phyloP scores from a whole-genome alignment of 1,139 yeast species.

The Yamadazyma dendronema region DNA sequence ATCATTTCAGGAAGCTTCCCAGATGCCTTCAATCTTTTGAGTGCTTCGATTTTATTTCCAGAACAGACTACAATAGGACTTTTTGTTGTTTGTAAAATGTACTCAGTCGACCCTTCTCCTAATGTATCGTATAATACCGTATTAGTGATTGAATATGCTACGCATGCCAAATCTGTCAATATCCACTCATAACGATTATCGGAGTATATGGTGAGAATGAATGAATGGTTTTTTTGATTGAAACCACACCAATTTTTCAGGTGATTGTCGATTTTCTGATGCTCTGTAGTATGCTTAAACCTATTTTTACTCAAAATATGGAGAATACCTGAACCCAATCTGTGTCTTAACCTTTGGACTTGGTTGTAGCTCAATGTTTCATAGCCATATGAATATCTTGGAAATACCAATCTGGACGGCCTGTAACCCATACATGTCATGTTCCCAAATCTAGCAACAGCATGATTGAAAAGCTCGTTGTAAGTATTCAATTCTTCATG shows the following conservation, averaged over 20 bases:
- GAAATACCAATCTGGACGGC: constrained; percentile 10
- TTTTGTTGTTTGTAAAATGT: constrained; percentile 27
- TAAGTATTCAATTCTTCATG: constrained; percentile 29
- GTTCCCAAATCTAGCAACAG: constrained; percentile 20
- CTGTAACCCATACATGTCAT: constrained; percentile 31
- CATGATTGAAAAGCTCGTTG: constrained; percentile 24
- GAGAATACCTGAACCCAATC: constrained; percentile 32
- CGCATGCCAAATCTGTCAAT: constrained; percentile 35
- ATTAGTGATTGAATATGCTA: constrained; percentile 31
- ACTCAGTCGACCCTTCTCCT: constrained; percentile 27
- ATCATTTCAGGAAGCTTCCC: constrained; percentile 19
- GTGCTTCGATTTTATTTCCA: constrained; percentile 24
- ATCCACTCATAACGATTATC: constrained; percentile 36
- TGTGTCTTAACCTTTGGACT: constrained; percentile 16
- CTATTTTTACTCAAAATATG: constrained; percentile 21
- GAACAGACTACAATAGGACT: constrained; percentile 33
- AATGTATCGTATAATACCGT: constrained; percentile 38
- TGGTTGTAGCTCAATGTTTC: constrained; percentile 4
- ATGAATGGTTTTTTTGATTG: constrained; percentile 21
- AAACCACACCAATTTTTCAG: constrained; percentile 18
- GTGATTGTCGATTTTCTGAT: constrained; percentile 20
- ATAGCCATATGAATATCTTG: not conserved
- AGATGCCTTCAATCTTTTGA: constrained; percentile 8
- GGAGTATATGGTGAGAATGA: constrained; percentile 30
- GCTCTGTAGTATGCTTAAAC: constrained; percentile 20